Evolutionary conservation across 768 basidiomycete species (phyloP), one percentile per base, ranked within the genome.

Genomic region (Termitomyces sp.): DNA sequence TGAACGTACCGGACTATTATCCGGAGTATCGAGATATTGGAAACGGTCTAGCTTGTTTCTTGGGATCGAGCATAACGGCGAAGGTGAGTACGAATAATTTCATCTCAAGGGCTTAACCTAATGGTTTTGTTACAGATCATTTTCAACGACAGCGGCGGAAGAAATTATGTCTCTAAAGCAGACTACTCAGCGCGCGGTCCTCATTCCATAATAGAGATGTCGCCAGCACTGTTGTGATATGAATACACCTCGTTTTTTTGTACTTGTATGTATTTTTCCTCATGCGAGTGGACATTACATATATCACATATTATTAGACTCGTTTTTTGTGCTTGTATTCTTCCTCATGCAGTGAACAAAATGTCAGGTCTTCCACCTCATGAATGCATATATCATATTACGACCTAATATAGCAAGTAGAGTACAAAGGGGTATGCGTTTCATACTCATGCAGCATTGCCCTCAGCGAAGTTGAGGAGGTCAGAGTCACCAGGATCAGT

Each of bases 401-500:
- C 17, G 27, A 42, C 41, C 42, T 51, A 42, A 59, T 56, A n/a
- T 39, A 55, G 30, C 23, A 6, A 30, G 14, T 27, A 40, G 27
- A 28, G 37, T 57, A 55, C 28, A 41, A 37, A 11, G 4, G n/a
- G 45, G 12, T 34, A 35, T 51, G 35, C 37, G 40, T 37, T 30
- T 14, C 25, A 53, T 35, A 55, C 72, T 81, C 80, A 90, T 69
- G 83, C 73, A 49, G 85, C 77, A 55, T 75, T 81, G 46, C 79
- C 85, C 77, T 92, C 91, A 58, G 91, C 88, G 61, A 92, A 86
- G 70, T 79, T 86, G 68, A 96, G 86, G 67, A 99, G 80, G 73
- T 98, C 96, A 61, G 92, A 94, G 79, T 98, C 97, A 70, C 96
- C 96, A 64, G 88, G 89, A 78, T 98, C 94, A 64, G 84, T 80